phyloP scores from a whole-genome alignment of 768 basidiomycete genomes.

The Lactifluus piperatus region DNA sequence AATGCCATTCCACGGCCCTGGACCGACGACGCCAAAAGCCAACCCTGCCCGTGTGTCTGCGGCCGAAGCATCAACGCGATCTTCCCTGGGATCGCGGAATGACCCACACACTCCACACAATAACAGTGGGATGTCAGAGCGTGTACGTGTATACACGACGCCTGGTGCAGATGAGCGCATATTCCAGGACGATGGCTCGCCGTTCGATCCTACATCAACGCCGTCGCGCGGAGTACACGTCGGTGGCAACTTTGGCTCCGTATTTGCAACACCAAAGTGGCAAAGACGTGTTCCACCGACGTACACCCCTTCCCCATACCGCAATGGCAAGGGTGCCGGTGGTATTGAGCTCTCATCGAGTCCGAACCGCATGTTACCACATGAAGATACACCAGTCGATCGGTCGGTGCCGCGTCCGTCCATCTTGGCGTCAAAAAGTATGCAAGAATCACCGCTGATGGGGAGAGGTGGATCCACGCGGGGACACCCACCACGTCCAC shows the following conservation, averaged over 20 bases:
- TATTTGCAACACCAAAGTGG: conserved; percentile 19
- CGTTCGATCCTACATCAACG: conserved; percentile 73
- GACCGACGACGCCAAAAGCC: conserved; percentile 40
- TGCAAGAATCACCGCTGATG: conserved; percentile 8
- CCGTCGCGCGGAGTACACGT: conserved; percentile 64
- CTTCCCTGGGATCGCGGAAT: conserved; percentile 39
- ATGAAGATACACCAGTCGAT: conserved; percentile 15
- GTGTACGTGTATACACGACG: conserved; percentile 26
- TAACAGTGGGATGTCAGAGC: conserved; percentile 39
- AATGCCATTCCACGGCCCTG: conserved; percentile 34
- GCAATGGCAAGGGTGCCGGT: neutral
- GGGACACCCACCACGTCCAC: neutral
- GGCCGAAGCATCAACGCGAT: conserved; percentile 26
- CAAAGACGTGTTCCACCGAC: conserved; percentile 1
- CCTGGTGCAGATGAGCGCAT: conserved; percentile 18
- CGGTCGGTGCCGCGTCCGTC: conserved; percentile 1
- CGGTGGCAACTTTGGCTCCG: conserved; percentile 7
- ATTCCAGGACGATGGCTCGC: conserved; percentile 39
- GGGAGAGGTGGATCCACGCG: neutral
- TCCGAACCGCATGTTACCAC: neutral
- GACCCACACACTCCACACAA: conserved; percentile 40
- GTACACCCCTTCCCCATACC: conserved; percentile 2
- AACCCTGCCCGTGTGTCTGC: conserved; percentile 4
- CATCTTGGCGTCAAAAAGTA: conserved; percentile 1
- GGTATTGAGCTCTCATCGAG: neutral